Evolutionary conservation across 1,139 yeast species (phyloP).

Genomic region (Suhomyces bribrorum): DNA sequence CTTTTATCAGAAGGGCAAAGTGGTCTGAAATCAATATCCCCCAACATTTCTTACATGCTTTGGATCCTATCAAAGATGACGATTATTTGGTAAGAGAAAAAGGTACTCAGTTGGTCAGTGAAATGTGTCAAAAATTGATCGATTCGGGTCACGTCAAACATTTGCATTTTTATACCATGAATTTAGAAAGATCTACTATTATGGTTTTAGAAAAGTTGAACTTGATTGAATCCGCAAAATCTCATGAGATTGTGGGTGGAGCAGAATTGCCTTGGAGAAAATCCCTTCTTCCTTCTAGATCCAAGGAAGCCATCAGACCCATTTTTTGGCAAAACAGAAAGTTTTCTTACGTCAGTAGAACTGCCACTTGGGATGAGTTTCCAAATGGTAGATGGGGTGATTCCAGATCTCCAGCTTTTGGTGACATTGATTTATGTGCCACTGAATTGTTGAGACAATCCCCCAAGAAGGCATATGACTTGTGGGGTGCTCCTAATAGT

Average conservation of each 20-base stretch:
- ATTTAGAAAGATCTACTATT: conserved; percentile 84
- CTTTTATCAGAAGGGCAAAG: conserved; percentile 87
- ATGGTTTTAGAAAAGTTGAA: conserved; percentile 81
- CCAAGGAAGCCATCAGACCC: conserved; percentile 85
- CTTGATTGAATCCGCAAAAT: conserved; percentile 49
- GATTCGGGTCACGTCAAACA: conserved; percentile 78
- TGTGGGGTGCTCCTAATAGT: conserved; percentile 82
- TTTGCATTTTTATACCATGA: conserved; percentile 95
- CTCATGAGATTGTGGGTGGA: conserved; percentile 43
- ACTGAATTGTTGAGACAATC: conserved; percentile 77
- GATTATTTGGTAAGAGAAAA: conserved; percentile 84
- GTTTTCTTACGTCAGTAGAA: conserved; percentile 84
- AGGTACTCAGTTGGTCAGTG: conserved; percentile 81
- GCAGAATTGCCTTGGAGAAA: conserved; percentile 81
- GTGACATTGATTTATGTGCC: conserved; percentile 80
- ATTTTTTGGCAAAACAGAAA: conserved; percentile 96
- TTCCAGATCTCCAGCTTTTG: conserved; percentile 90
- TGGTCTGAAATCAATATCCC: conserved; percentile 92
- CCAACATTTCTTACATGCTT: conserved; percentile 61
- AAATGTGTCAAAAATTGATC: conserved; percentile 75
- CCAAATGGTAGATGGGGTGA: conserved; percentile 97
- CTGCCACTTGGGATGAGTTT: conserved; percentile 93
- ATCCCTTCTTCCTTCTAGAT: conserved; percentile 79
- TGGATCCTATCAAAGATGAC: conserved; percentile 87
- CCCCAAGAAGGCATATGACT: conserved; percentile 73